phyloP scores from a whole-genome alignment of 805 yeast species.

The Sugiyamaella floridensis region DNA sequence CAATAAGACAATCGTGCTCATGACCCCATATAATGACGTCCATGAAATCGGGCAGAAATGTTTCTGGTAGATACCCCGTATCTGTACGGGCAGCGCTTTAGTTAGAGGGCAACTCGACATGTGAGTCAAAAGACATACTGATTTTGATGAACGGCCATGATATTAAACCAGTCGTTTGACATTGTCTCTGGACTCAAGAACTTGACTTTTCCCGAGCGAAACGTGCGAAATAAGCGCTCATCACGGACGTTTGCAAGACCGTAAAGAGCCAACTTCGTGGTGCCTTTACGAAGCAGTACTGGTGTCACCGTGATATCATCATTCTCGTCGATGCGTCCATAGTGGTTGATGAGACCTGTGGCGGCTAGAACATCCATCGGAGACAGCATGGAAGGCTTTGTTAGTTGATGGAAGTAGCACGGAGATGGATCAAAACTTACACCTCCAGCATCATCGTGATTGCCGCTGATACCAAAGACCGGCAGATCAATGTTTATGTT shows the following conservation, averaged over 20 bases:
- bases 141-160: slow-evolving; percentile 88
- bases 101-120: not conserved
- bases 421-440: slow-evolving; percentile 37
- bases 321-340: slow-evolving; percentile 72
- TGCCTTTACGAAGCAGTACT: slow-evolving; percentile 72
- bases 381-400: slow-evolving; percentile 43
- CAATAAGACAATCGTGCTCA: slow-evolving; percentile 88
- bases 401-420: not conserved
- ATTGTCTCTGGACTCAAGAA: slow-evolving; percentile 62
- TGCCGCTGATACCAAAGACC: slow-evolving; percentile 86
- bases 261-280: slow-evolving; percentile 74
- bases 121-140: slow-evolving; percentile 30
- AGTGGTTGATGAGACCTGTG: slow-evolving; percentile 80
- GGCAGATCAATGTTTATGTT: slow-evolving; percentile 86
- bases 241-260: slow-evolving; percentile 88
- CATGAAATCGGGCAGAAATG: slow-evolving; percentile 70
- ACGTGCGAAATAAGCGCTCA: slow-evolving; percentile 76
- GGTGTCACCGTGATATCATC: slow-evolving; percentile 74
- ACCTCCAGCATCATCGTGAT: slow-evolving; percentile 96
- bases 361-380: slow-evolving; percentile 82
- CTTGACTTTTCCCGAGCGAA: slow-evolving; percentile 70
- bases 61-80: slow-evolving; percentile 79
- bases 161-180: slow-evolving; percentile 68
- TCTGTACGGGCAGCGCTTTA: slow-evolving; percentile 60
- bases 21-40: slow-evolving; percentile 95